phyloP scores from a whole-genome alignment of 345 rosid species.

The Erysimum cheiranthoides region DNA sequence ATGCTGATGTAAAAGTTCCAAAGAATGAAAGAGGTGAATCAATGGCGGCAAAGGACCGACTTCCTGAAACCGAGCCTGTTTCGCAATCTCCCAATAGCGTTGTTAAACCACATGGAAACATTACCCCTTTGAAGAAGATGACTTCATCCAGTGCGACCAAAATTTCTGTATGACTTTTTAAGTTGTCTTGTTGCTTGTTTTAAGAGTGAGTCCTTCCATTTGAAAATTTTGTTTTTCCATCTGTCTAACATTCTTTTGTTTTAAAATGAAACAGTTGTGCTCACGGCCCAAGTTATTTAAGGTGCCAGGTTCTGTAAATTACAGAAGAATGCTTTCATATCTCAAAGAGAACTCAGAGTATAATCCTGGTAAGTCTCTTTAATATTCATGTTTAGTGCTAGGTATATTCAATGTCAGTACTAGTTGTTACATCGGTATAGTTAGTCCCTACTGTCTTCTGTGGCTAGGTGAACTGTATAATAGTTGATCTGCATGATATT shows the following conservation, averaged over 20 bases:
- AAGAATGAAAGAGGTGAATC: not conserved
- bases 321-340: constrained; percentile 23
- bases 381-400: not conserved
- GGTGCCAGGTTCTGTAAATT: constrained; percentile 18
- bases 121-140: not conserved
- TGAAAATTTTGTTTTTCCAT: not conserved
- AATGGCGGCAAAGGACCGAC: not conserved
- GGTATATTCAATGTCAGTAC: not conserved
- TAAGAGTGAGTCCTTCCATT: not conserved
- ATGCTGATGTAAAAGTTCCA: not conserved
- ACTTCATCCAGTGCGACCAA: not conserved
- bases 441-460: not conserved
- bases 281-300: not conserved
- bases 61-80: not conserved
- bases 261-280: not conserved
- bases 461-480: not conserved
- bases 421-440: not conserved
- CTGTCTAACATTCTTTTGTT: not conserved
- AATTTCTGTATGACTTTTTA: not conserved
- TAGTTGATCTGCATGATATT: not conserved
- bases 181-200: not conserved
- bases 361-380: constrained; percentile 6
- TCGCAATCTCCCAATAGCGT: not conserved
- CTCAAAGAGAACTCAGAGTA: not conserved
- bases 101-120: constrained; percentile 7